phyloP scores from a whole-genome alignment of 768 basidiomycete genomes.

The Trametes maxima region DNA sequence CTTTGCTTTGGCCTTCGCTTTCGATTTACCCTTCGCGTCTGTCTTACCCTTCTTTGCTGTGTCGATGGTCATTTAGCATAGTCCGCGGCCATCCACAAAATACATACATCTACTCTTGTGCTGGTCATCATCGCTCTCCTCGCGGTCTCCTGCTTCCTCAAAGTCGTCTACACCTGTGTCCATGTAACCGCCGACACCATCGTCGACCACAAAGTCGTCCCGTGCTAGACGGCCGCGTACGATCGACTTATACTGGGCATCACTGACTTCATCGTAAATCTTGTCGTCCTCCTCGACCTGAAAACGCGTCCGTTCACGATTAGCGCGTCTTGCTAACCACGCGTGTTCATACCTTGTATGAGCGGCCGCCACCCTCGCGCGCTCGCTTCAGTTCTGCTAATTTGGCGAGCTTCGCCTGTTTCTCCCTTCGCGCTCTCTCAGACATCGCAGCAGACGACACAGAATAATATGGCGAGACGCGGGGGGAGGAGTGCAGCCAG shows the following conservation, averaged over 20 bases:
- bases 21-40: slow-evolving; percentile 43
- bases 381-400: slow-evolving; percentile 63
- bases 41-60: slow-evolving; percentile 45
- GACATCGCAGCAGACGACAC: slow-evolving; percentile 27
- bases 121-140: slow-evolving; percentile 55
- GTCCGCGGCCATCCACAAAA: neutral
- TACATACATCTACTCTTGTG: slow-evolving; percentile 41
- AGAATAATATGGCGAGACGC: neutral
- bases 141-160: slow-evolving; percentile 61
- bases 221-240: slow-evolving; percentile 79
- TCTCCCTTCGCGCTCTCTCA: slow-evolving; percentile 31
- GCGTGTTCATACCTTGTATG: slow-evolving; percentile 54
- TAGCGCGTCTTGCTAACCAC: neutral
- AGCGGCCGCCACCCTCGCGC: slow-evolving; percentile 59
- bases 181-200: slow-evolving; percentile 87
- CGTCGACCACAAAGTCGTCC: slow-evolving; percentile 96
- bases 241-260: slow-evolving; percentile 85
- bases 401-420: slow-evolving; percentile 41
- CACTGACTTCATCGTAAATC: slow-evolving; percentile 88
- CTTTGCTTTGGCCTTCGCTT: slow-evolving; percentile 43
- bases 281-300: slow-evolving; percentile 60
- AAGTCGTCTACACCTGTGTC: slow-evolving; percentile 99
- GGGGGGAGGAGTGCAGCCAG: neutral
- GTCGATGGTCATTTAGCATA: slow-evolving; percentile 32
- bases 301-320: slow-evolving; percentile 9